Evolutionary conservation across 257 asterid genomes (phyloP).

Genomic region (Solanum rostratum): DNA sequence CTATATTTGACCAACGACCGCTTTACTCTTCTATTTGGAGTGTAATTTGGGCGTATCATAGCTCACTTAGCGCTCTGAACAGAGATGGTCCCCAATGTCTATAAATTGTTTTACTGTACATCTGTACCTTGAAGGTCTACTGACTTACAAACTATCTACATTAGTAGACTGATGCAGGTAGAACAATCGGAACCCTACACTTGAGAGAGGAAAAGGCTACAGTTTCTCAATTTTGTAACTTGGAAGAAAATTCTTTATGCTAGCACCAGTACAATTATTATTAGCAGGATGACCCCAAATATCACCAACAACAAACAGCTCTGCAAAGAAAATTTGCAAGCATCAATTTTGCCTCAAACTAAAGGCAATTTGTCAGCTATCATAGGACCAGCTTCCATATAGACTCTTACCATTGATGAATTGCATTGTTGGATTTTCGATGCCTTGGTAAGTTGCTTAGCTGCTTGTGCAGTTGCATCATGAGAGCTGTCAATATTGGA

Average conservation of each 20-base stretch:
- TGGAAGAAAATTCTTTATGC: neutral
- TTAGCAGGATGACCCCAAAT: constrained; percentile 68
- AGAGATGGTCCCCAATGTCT: neutral
- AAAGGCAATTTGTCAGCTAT: neutral
- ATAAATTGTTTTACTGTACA: neutral
- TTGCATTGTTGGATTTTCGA: constrained; percentile 70
- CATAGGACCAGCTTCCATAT: neutral
- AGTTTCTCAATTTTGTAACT: neutral
- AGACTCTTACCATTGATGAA: constrained; percentile 55
- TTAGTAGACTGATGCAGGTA: neutral
- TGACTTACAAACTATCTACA: neutral
- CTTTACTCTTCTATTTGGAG: too few species aligned
- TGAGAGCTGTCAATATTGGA: constrained; percentile 63
- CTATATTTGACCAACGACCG: too few species aligned
- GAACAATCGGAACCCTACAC: neutral
- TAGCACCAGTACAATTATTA: constrained; percentile 28
- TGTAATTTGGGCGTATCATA: too few species aligned
- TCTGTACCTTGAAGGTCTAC: neutral
- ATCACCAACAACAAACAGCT: constrained; percentile 74
- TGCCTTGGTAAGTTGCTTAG: constrained; percentile 76
- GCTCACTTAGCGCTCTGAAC: neutral
- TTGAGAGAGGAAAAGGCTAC: neutral
- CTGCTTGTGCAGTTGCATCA: constrained; percentile 79
- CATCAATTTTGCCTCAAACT: neutral
- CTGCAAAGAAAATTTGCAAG: constrained; percentile 25